A percentile compares a stretch with the other conserved stretches of the same genome.
phyloP scores from a whole-genome alignment of 768 basidiomycete genomes.

The Mrakia frigida region DNA sequence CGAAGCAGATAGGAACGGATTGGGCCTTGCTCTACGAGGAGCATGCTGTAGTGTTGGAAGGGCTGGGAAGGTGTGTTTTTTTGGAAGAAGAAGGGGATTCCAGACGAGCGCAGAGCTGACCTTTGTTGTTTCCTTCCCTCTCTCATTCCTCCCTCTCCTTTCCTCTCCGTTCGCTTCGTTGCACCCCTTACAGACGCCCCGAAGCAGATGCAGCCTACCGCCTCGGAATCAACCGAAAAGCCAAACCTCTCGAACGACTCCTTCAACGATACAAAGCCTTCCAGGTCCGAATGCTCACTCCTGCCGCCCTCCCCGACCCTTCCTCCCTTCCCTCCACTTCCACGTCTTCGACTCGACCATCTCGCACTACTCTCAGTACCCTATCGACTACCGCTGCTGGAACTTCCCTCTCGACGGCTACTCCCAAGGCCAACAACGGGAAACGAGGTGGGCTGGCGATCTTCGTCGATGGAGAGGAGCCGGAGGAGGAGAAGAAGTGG shows the following conservation, averaged over 20 bases:
- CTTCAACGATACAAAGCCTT: conserved; percentile 78
- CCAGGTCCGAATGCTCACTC: conserved; percentile 54
- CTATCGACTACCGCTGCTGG: not conserved
- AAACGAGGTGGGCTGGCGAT: conserved; percentile 40
- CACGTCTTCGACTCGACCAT: conserved; percentile 46
- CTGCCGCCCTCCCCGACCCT: conserved; percentile 45
- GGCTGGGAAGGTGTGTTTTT: conserved; percentile 63
- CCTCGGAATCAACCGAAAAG: conserved; percentile 72
- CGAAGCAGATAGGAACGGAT: conserved; percentile 79
- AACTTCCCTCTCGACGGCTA: conserved; percentile 12
- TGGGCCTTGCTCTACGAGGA: conserved; percentile 83
- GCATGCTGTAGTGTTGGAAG: conserved; percentile 74
- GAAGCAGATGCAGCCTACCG: conserved; percentile 79
- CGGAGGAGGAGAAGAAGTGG: conserved; percentile 35
- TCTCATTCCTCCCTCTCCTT: not conserved
- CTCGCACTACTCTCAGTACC: conserved; percentile 20
- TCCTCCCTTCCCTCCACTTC: conserved; percentile 43
- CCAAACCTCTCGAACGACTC: conserved; percentile 75
- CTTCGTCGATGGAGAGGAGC: conserved; percentile 40
- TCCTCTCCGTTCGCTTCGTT: not conserved
- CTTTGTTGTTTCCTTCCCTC: not conserved
- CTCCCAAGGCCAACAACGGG: conserved; percentile 37
- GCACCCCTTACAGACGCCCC: conserved; percentile 55
- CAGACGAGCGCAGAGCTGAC: conserved; percentile 12
- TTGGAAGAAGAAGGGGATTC: conserved; percentile 20